A percentile compares a stretch with the other conserved stretches of the same genome.
phyloP scores from a whole-genome alignment of 2,329 filamentous ascomycete species.

The Aaosphaeria pasadenensis region DNA sequence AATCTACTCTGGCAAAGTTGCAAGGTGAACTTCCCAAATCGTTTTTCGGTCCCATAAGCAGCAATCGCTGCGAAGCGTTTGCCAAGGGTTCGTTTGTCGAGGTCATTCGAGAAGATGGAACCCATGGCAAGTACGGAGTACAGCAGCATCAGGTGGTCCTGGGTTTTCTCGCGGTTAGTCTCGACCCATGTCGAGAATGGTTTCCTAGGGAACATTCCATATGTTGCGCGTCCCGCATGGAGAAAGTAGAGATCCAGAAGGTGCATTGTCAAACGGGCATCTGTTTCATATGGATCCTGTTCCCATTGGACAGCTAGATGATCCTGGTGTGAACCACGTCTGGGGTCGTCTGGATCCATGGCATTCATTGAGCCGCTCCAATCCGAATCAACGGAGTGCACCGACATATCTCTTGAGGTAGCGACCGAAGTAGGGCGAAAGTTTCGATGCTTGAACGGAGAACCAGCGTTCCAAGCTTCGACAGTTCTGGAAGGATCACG shows the following conservation, averaged over 20 bases:
- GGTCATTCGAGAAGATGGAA: slow-evolving; percentile 51
- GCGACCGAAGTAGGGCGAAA: slow-evolving; percentile 21
- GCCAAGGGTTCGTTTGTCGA: slow-evolving; percentile 44
- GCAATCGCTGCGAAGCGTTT: slow-evolving; percentile 55
- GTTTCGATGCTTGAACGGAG: slow-evolving; percentile 22
- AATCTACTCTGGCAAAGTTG: slow-evolving; percentile 66
- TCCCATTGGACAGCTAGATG: slow-evolving; percentile 42
- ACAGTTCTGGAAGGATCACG: slow-evolving; percentile 24
- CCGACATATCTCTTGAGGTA: slow-evolving; percentile 28
- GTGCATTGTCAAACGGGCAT: slow-evolving; percentile 49
- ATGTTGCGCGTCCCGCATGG: slow-evolving; percentile 54
- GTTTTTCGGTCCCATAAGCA: slow-evolving; percentile 54
- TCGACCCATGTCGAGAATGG: slow-evolving; percentile 56
- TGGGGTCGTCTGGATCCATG: slow-evolving; percentile 22
- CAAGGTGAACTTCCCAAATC: slow-evolving; percentile 53
- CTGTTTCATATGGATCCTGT: slow-evolving; percentile 53
- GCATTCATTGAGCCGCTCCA: slow-evolving; percentile 30
- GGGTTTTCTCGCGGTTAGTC: slow-evolving; percentile 46
- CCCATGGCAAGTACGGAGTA: slow-evolving; percentile 60
- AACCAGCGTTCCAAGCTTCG: slow-evolving; percentile 26
- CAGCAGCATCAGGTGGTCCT: slow-evolving; percentile 58
- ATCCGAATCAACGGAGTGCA: slow-evolving; percentile 32
- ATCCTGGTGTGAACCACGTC: slow-evolving; percentile 30
- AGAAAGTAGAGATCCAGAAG: slow-evolving; percentile 57
- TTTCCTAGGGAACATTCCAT: slow-evolving; percentile 54